Evolutionary conservation across 805 yeast genomes (phyloP), one percentile per base, ranked within the genome.

Genomic region (Wickerhamomyces bovis): DNA sequence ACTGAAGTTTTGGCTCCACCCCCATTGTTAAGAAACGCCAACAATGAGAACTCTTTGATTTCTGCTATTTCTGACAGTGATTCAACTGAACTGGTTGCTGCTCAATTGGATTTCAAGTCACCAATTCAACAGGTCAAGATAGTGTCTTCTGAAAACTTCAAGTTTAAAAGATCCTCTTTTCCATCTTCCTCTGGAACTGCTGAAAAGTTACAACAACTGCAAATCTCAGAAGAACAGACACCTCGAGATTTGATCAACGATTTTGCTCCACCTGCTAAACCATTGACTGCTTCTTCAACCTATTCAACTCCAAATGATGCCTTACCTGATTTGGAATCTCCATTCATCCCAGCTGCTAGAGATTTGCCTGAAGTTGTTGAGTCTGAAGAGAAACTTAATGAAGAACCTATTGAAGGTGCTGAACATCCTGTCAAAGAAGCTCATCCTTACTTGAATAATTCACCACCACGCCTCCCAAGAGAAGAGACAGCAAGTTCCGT

Each of bases 371-470:
- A 33, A 4, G 20, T 12, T 28, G 31, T 13, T 28, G 31, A 28
- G 13, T 28, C 31, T 28, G 31, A 28, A 3, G 11, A 28, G 4
- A 7, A 28, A 12, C 31, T 3, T n/a, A 13, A 15, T 33, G 36
- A 33, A 6, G 36, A 16, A 16, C 20, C 20, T 33, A 33, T 8
- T 16, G 36, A 33, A 18, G 6, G 3, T 16, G 20, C 4, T 33
- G 36, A 33, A 18, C 6, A 3, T 16, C 13, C 4, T 33, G 8
- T 16, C 8, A 23, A 19, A 16, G 22, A 20, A 16, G 11, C 36
- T 33, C 59, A 55, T 44, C 59, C 59, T n/a, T 55, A 55, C 21
- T 42, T 54, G 13, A 53, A 35, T 26, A 21, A 22, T 9, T 44
- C 54, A 26, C 55, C 56, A 31, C 50, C 57, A 16, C 45, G 43